Conservation (phyloP, 345 rosid species). For the Eucalyptus globulus region DNA sequence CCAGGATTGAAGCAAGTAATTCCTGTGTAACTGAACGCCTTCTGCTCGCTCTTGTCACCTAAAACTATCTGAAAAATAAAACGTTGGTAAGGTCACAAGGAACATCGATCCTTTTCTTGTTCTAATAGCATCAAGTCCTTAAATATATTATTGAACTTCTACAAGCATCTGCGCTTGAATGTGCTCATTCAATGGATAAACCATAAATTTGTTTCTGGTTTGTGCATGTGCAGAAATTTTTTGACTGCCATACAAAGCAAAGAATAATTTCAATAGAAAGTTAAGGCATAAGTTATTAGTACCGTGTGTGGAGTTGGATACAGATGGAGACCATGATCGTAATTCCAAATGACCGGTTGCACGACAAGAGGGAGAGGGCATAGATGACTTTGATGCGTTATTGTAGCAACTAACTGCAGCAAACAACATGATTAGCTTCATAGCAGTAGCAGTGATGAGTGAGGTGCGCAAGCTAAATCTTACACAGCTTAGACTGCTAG, state of each 20-base stretch:
- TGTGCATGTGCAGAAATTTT: background rate
- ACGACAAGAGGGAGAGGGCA: constrained; percentile 89
- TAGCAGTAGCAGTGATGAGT: background rate
- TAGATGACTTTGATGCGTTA: constrained; percentile 94
- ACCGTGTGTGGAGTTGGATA: constrained; percentile 95
- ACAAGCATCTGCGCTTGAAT: background rate
- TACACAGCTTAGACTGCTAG: background rate
- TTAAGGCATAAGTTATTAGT: background rate
- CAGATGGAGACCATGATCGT: constrained; percentile 80
- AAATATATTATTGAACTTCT: background rate
- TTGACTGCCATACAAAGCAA: background rate
- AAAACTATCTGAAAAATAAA: constrained; percentile 49
- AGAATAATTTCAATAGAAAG: background rate
- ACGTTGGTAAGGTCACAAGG: background rate
- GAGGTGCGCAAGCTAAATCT: background rate
- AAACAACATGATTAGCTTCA: background rate
- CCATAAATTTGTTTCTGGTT: background rate
- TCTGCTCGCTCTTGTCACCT: constrained; percentile 81
- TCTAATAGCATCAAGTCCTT: background rate
- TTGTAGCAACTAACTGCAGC: constrained; percentile 85
- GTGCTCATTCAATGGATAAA: background rate
- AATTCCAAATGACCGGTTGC: constrained; percentile 95
- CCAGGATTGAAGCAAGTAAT: constrained; percentile 93
- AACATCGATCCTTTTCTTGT: background rate
- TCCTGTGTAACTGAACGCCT: constrained; percentile 70